Base-by-base conservation (phyloP, 1,284 basidiomycete genomes). In the Ceratobasidium theobromae region DNA sequence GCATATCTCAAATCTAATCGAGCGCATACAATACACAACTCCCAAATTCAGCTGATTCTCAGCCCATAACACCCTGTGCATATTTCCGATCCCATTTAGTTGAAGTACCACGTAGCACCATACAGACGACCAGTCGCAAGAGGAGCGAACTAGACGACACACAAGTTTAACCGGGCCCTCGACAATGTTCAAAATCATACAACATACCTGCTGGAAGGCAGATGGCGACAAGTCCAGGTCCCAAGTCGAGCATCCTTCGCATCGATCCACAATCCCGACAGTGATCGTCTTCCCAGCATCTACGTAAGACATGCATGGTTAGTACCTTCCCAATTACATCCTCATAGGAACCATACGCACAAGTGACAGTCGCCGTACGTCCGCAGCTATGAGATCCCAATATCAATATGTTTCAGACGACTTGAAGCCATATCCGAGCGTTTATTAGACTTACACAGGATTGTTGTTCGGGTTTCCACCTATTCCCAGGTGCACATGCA, bases 391-490 rank as follows among this genome's bases (percentile, higher is more conserved):
- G 16, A 38, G 8, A 38, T 38, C 35, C 8, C 35, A 38, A 53
- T 4, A 40, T 3, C 27, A 48, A 35, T 16, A 33, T 12, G 40
- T 27, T 18, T 38, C 35, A 25, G 23, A 41, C 4, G 16, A 16
- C 1, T 18, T 43, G 2, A 25, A 6, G 27, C 6, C 14, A 38
- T 16, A 41, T 38, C n/a, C n/a, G n/a, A n/a, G n/a, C n/a, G 14
- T 6, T 16, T 23, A 25, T 9, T 4, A 28, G 18, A 32, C 58
- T 62, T 62, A 62, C 58, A 51, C 58, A 2, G 58, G 58, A 35
- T 62, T 62, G 58, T 62, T 62, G 58, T 62, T 62, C 9, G 58
- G 58, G 58, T 62, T 62, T 18, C 46, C 46, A 9, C 46, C 46
- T 48, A 48, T 48, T 48, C 3, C 2, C 4, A 23, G 46, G 6